Percentiles rank a stretch among this genome's conserved stretches.
Conservation (phyloP, 1,139 yeast species). For the Blastobotrys niveus region DNA sequence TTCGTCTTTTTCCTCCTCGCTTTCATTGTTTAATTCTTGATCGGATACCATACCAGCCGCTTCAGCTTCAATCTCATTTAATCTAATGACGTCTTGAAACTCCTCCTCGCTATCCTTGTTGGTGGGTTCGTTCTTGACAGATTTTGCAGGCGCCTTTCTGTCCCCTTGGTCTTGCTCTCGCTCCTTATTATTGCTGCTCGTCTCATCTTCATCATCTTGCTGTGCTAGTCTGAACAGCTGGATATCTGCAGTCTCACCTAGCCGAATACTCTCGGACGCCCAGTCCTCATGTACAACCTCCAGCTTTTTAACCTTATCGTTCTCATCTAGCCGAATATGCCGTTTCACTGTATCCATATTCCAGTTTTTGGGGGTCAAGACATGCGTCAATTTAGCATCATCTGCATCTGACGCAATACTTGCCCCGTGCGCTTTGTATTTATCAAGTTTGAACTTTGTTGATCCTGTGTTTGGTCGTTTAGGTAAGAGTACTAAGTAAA, state of each 20-base stretch:
- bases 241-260: no score
- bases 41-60: background rate
- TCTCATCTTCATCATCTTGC: background rate
- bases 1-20: constrained; percentile 2
- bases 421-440: no score
- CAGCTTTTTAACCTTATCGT: constrained; percentile 1
- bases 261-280: constrained; percentile 38
- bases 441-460: no score
- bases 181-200: background rate
- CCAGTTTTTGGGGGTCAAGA: constrained; percentile 29
- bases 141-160: no score
- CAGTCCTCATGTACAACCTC: constrained; percentile 33
- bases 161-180: background rate
- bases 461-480: background rate
- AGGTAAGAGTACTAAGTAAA: background rate
- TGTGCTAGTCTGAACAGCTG: no score
- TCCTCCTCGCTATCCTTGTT: background rate
- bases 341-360: constrained; percentile 12
- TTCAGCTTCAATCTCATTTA: constrained; percentile 2
- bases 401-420: constrained; percentile 23
- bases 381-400: constrained; percentile 30
- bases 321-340: constrained; percentile 8
- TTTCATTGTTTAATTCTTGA: background rate
- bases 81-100: constrained; percentile 2
- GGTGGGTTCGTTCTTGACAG: background rate